Evolutionary conservation across 169 alveolate genomes (phyloP).

Genomic region (Eimeria praecox): DNA sequence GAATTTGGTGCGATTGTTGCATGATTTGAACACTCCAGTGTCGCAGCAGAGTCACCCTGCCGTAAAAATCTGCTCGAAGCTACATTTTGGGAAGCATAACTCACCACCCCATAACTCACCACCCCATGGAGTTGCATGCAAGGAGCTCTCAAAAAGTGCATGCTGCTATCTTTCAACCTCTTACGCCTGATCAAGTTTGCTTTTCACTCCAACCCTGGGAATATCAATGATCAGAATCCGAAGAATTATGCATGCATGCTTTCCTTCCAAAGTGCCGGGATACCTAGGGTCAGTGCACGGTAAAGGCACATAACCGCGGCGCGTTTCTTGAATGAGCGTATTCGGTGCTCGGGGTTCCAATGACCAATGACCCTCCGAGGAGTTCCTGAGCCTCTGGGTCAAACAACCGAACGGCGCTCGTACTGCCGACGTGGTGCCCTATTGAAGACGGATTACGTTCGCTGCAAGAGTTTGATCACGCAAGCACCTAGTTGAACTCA

Average conservation of each 20-base stretch:
- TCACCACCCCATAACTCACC: neutral
- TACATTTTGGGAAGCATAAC: neutral
- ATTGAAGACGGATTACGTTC: neutral
- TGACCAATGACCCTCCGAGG: neutral
- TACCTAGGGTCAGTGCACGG: neutral
- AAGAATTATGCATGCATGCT: neutral
- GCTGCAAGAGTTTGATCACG: neutral
- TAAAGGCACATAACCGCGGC: neutral
- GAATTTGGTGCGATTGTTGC: no score
- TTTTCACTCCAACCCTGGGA: neutral
- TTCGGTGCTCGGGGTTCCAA: neutral
- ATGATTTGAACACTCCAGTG: no score
- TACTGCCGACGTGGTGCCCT: neutral
- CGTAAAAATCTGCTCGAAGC: neutral
- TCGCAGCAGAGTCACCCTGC: no score
- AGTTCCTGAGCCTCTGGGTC: neutral
- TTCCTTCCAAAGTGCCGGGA: neutral
- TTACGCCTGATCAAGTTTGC: neutral
- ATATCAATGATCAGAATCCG: neutral
- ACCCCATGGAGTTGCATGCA: neutral
- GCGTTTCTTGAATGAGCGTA: neutral
- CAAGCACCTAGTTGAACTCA: neutral
- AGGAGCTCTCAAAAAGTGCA: neutral
- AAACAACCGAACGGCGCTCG: constrained; percentile 21
- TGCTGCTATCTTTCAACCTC: neutral